These are phyloP conservation scores for Candida loeiensis DNA, from an alignment of 805 yeast species.

Conservation along the genomic window DNA sequence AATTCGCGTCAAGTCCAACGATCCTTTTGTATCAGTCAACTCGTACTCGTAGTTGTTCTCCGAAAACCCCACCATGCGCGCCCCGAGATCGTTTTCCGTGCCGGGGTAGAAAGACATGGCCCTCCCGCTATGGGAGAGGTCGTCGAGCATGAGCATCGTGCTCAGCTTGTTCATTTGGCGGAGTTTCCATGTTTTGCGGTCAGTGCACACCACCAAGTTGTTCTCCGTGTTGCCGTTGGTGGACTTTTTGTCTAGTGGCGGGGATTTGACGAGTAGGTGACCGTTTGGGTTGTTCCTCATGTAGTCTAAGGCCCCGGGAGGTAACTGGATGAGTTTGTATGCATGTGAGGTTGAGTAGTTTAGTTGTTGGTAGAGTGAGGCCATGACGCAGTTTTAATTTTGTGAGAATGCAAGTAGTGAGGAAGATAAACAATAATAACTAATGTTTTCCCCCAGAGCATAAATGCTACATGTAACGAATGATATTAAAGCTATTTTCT, in stretches of 20 bases:
- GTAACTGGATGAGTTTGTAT: slow-evolving; percentile 51
- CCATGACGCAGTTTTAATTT: neutral
- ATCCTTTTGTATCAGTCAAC: slow-evolving; percentile 22
- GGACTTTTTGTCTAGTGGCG: slow-evolving; percentile 13
- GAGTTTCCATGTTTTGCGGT: slow-evolving; percentile 54
- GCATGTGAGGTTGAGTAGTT: slow-evolving; percentile 24
- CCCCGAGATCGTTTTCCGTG: neutral
- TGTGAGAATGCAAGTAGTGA: neutral
- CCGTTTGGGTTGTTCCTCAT: slow-evolving; percentile 24
- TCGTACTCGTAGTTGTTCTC: slow-evolving; percentile 35
- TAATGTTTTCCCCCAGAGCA: too few relatives aligned
- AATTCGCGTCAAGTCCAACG: slow-evolving; percentile 27
- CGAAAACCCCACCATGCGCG: slow-evolving; percentile 29
- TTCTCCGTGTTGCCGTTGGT: slow-evolving; percentile 10
- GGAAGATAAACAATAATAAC: neutral
- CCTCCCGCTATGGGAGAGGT: slow-evolving; percentile 10
- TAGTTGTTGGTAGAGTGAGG: slow-evolving; percentile 14
- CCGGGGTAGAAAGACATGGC: slow-evolving; percentile 3
- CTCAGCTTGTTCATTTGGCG: slow-evolving; percentile 87
- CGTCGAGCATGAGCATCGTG: slow-evolving; percentile 55
- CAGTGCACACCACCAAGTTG: slow-evolving; percentile 61
- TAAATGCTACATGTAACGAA: too few relatives aligned
- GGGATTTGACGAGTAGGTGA: slow-evolving; percentile 36
- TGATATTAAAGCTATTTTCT: too few relatives aligned
- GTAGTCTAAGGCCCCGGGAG: slow-evolving; percentile 44